Evolutionary conservation across 2,329 filamentous ascomycete genomes (phyloP), one percentile per base, ranked within the genome.

Genomic region (Xylariomycetidae sp.): DNA sequence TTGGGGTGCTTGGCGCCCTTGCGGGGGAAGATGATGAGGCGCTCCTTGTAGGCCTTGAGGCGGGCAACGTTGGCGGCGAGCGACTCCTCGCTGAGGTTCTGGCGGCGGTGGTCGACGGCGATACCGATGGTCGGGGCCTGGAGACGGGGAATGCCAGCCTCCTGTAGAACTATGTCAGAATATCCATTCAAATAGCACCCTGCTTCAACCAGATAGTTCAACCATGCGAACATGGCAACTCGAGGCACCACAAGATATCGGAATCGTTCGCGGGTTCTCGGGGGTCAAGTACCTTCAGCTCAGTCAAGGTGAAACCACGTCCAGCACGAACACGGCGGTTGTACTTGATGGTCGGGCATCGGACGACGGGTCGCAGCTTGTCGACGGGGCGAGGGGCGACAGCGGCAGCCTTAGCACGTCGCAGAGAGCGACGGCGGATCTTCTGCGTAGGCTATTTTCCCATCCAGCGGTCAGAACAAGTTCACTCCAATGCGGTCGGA

Each of bases 281-380:
- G 25, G 29, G 20, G 18, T 4, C 13, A 37, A 35, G 34, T 84
- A 95, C 90, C 89, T 98, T 98, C 66, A 98, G 78, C 80, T 98
- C 92, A 72, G 82, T 76, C 54, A 96, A 76, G 57, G 90, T 87
- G 84, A 98, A 98, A 67, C 92, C 92, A 76, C 92, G 88, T 68
- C 92, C 92, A 63, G 87, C 80, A 66, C 92, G 84, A 63, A 93
- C 85, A 65, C 88, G 88, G 65, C 92, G 89, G 86, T 98, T 98
- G 80, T 98, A 94, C 79, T 93, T 95, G 76, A 95, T 71, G 59
- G 86, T 90, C 63, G 92, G 90, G 83, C 90, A 96, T 75, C 89
- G 85, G 57, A 98, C 90, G 68, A 96, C 73, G 53, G 92, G 92
- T 66, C 89, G 82, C 64, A 98, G 79, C 72, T 86, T 89, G 79